Conservation (phyloP, 306 rosid genomes). For the Canavalia gladiata region DNA sequence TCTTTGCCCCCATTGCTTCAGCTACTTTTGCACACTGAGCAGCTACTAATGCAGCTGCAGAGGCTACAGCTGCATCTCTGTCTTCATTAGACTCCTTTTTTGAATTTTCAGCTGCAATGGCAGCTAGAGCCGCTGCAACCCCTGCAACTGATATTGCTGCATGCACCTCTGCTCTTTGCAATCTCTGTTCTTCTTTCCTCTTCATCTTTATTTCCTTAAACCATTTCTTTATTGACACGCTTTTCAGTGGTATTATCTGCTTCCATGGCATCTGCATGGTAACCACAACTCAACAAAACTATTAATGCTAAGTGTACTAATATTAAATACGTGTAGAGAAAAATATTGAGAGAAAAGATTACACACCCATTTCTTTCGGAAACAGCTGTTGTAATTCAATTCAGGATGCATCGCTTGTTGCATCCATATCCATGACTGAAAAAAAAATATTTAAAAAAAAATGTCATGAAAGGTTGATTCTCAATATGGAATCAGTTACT, state of each 20-base stretch:
- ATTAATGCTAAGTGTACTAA: conserved; percentile 11
- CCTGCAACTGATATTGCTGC: conserved; percentile 96
- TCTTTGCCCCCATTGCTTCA: conserved; percentile 93
- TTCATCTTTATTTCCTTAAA: conserved; percentile 74
- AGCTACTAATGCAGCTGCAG: conserved; percentile 91
- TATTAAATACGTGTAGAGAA: background rate
- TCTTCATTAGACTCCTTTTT: conserved; percentile 54
- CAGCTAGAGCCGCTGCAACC: conserved; percentile 93
- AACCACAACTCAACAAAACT: conserved; percentile 3
- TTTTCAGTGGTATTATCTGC: conserved; percentile 71
- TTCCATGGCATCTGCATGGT: conserved; percentile 87
- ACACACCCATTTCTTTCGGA: conserved; percentile 87
- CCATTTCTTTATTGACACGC: conserved; percentile 88
- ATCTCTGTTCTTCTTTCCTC: conserved; percentile 79
- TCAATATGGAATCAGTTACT: background rate
- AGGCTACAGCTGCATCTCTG: conserved; percentile 82
- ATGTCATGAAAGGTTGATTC: background rate
- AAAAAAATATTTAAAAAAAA: background rate
- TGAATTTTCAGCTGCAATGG: conserved; percentile 77
- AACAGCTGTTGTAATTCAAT: conserved; percentile 81
- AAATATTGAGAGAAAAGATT: background rate
- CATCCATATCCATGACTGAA: conserved; percentile 96
- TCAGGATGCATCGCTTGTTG: conserved; percentile 99
- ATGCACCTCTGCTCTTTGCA: conserved; percentile 87
- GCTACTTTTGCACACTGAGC: conserved; percentile 93